phyloP scores from a whole-genome alignment of 2,329 filamentous ascomycete genomes.

The Fonsecaea nubica region DNA sequence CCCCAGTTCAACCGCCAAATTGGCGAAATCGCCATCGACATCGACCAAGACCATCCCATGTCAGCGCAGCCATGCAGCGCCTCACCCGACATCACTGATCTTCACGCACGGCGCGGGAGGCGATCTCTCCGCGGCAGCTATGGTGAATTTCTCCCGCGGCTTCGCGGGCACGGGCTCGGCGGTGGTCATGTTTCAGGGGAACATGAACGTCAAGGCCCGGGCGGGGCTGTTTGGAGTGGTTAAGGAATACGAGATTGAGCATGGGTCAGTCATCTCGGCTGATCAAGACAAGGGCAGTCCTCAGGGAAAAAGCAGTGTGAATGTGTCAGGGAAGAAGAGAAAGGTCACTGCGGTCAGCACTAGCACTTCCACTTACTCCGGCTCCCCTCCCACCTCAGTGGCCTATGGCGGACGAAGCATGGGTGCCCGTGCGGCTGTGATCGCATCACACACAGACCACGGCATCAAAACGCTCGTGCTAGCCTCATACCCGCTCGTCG shows the following conservation, averaged over 20 bases:
- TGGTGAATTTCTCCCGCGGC: constrained; percentile 34
- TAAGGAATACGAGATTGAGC: constrained; percentile 22
- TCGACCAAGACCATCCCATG: not conserved
- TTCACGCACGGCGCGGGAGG: constrained; percentile 41
- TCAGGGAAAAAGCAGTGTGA: no score
- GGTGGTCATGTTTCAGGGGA: constrained; percentile 36
- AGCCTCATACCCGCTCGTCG: constrained; percentile 36
- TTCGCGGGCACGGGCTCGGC: constrained; percentile 24
- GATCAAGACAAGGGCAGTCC: not conserved
- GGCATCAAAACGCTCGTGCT: constrained; percentile 32
- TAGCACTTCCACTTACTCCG: not conserved
- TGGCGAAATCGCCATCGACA: not conserved
- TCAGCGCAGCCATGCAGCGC: not conserved
- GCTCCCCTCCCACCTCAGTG: not conserved
- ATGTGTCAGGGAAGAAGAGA: not conserved
- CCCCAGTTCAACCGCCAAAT: not conserved
- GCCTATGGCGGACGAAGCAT: constrained; percentile 38
- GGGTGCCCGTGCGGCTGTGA: constrained; percentile 34
- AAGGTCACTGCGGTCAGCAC: not conserved
- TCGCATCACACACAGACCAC: constrained; percentile 27
- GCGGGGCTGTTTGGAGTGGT: constrained; percentile 31
- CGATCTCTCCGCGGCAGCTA: constrained; percentile 33
- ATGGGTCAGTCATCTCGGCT: not conserved
- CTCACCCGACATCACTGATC: constrained; percentile 21
- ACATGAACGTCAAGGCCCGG: constrained; percentile 36